Conservation (phyloP, 169 alveolate genomes). For the Cystoisospora suis region DNA sequence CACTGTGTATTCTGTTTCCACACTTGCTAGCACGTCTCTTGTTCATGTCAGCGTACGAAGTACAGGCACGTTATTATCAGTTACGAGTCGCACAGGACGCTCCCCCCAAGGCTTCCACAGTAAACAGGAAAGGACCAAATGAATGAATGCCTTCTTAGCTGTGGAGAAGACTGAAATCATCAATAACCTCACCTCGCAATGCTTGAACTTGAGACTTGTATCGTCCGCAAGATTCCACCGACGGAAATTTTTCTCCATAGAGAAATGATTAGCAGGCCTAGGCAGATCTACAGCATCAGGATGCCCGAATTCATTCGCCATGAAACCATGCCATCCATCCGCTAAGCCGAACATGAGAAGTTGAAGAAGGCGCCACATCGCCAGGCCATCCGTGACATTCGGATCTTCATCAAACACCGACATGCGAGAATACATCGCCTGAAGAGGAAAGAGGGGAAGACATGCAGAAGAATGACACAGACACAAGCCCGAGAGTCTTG, state of each 20-base stretch:
- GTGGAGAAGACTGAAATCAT: not conserved
- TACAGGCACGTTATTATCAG: no score
- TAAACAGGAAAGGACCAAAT: no score
- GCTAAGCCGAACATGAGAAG: conserved; percentile 67
- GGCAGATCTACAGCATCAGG: conserved; percentile 87
- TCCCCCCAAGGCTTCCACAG: no score
- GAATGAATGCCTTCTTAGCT: not conserved
- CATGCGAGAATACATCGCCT: conserved; percentile 76
- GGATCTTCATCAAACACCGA: conserved; percentile 73
- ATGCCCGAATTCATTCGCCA: conserved; percentile 85
- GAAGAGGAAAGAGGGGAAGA: not conserved
- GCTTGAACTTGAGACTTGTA: conserved; percentile 73
- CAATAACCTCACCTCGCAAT: conserved; percentile 59
- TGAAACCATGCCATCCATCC: conserved; percentile 77
- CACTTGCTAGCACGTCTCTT: no score
- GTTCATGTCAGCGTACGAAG: no score
- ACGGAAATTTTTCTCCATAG: conserved; percentile 73
- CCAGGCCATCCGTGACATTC: conserved; percentile 69
- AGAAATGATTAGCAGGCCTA: conserved; percentile 78
- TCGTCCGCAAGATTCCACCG: conserved; percentile 84
- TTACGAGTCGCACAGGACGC: no score
- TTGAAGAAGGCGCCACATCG: conserved; percentile 67
- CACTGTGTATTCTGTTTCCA: no score
- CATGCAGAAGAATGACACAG: not conserved
- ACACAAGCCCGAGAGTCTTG: not conserved